Evolutionary conservation across 768 basidiomycete species (phyloP), one percentile per base, ranked within the genome.

Genomic region (Hydnum rufescens): DNA sequence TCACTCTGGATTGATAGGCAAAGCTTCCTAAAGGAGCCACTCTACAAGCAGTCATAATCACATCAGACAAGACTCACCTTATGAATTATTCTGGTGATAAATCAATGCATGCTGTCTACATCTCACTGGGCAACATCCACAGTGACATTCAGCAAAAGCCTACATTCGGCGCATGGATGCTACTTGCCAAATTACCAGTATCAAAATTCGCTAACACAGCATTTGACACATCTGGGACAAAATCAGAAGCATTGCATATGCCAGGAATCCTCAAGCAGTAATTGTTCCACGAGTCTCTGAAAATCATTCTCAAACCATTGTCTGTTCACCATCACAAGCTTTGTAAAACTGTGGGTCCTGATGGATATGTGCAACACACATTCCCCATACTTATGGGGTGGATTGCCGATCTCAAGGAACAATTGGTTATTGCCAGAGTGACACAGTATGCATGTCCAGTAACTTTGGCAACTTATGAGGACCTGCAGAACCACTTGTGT

Each of bases 51-150:
- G 47, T 75, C 2, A 71, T 74, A 19, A 57, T 75, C 2, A 64
- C 70, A 0, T 65, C 70, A 0, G 71, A 75, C 59, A 73, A 72
- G 51, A 74, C 70, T 0, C 62, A 66, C 50, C 58, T 73, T 0
- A 52, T 52, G 5, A 54, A 59, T 0, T 70, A 73, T 53, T 56
- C 61, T 4, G 57, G 65, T 1, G 66, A 70, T 53, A 70, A 73
- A 54, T 51, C 55, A 22, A 68, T 69, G 5, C 73, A 67, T 58
- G 73, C 73, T 0, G 65, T 74, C 0, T 74, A 74, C 57, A 53
- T 71, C 0, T 68, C 69, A 1, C 60, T 71, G 26, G 70, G 69
- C 0, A 70, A 70, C 51, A 61, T 74, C 3, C 62, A 65, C 0
- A 73, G 71, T 52, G 58, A 65, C 2, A 64, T 71, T 16, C 58